A percentile compares a stretch with the other conserved stretches of the same genome.
phyloP scores from a whole-genome alignment of 2,329 filamentous ascomycete species.

The Huntiella moniliformis region DNA sequence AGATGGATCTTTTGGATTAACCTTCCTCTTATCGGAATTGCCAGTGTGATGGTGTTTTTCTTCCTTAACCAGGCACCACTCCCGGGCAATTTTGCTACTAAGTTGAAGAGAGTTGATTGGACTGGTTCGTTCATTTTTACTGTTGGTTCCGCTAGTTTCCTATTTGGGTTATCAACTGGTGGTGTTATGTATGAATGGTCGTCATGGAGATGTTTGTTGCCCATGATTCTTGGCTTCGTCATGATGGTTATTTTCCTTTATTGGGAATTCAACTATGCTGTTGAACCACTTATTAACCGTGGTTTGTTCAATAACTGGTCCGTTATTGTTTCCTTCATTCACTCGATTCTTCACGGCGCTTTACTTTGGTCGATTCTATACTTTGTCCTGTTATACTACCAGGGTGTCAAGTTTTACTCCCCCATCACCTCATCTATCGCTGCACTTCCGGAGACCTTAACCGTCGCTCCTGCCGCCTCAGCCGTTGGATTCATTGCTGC shows the following conservation, averaged over 20 bases:
- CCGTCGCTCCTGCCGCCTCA: slow-evolving; percentile 41
- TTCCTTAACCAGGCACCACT: slow-evolving; percentile 16
- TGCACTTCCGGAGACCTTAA: slow-evolving; percentile 40
- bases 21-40: slow-evolving; percentile 17
- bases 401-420: slow-evolving; percentile 32
- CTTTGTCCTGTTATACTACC: slow-evolving; percentile 31
- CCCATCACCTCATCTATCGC: slow-evolving; percentile 36
- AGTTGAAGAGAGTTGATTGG: slow-evolving; percentile 34
- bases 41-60: slow-evolving; percentile 14
- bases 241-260: slow-evolving; percentile 32
- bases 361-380: slow-evolving; percentile 35
- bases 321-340: slow-evolving; percentile 28
- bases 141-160: slow-evolving; percentile 30
- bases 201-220: slow-evolving; percentile 42
- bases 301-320: slow-evolving; percentile 29
- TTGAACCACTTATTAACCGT: slow-evolving; percentile 30
- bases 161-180: slow-evolving; percentile 31
- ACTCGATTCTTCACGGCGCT: slow-evolving; percentile 38
- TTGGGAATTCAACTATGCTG: slow-evolving; percentile 33
- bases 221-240: slow-evolving; percentile 34
- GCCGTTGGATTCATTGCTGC: slow-evolving; percentile 35
- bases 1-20: slow-evolving; percentile 22
- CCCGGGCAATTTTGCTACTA: slow-evolving; percentile 13
- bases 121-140: slow-evolving; percentile 43
- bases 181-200: slow-evolving; percentile 47